Evolutionary conservation across 176 grass and related monocot genomes (phyloP).

Genomic region (Oryza australiensis): DNA sequence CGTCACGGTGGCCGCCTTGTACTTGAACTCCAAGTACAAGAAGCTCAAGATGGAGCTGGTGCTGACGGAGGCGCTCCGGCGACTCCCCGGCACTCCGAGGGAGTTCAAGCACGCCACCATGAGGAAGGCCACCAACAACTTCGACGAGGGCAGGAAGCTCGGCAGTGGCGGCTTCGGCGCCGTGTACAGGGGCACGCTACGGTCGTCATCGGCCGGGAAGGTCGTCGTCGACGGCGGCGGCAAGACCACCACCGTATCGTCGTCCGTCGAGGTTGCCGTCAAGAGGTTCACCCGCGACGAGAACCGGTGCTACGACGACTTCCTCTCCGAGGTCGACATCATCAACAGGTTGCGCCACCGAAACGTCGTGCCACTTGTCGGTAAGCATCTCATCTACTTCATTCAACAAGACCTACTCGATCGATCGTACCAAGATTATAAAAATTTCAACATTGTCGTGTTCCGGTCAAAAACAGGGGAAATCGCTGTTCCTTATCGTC

Average conservation of each 20-base stretch:
- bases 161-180: not conserved
- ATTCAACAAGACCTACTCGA: too few species aligned
- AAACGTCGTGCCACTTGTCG: not conserved
- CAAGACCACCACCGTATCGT: too few species aligned
- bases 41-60: constrained; percentile 7
- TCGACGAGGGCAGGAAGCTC: not conserved
- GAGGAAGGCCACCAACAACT: constrained; percentile 10
- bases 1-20: not conserved
- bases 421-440: too few species aligned
- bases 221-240: too few species aligned
- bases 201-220: not conserved
- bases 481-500: too few species aligned
- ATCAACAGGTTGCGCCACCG: constrained; percentile 6
- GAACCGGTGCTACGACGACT: not conserved
- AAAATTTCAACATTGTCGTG: too few species aligned
- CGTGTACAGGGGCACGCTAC: not conserved
- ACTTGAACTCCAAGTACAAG: constrained; percentile 13
- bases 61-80: not conserved
- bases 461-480: too few species aligned
- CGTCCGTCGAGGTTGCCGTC: not conserved
- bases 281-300: not conserved
- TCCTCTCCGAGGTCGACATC: constrained; percentile 1
- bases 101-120: constrained; percentile 4
- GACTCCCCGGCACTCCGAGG: not conserved
- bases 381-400: not conserved